Base-by-base conservation (phyloP, 495 filamentous ascomycete genomes). In the Friedmanniomyces endolithicus region DNA sequence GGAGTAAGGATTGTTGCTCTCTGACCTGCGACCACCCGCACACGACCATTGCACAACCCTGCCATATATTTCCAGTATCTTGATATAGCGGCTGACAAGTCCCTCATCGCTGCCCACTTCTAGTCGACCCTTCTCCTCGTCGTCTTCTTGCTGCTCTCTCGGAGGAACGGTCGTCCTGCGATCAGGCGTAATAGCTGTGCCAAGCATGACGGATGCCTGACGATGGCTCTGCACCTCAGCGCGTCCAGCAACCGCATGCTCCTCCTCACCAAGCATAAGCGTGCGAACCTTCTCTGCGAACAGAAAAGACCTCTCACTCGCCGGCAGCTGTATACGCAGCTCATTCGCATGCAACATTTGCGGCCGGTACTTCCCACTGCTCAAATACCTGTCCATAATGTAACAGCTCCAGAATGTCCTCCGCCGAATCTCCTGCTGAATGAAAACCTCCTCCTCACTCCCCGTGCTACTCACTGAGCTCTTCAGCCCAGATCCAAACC, bases 361-460 rank as follows among this genome's bases (percentile, higher is more conserved):
- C 1, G 82, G 80, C 8, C 86, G 76, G 56, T 83, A 81, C 61
- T 86, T 84, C 23, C 87, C 87, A 61, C 82, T 86, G 50, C 83
- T 81, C 31, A 92, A 68, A 63, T 85, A 84, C 14, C 87, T 78
- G 64, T 95, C 88, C 56, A 94, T 75, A 50, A 90, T 81, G 60
- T 90, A 86, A 57, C 86, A 87, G 52, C 86, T 86, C 76, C 86
- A 95, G 65, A 90, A 88, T 4, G 87, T 90, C 24, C 88, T 81
- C 33, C 88, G 78, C 62, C 80, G 77, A 16, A 88, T 79, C 68
- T 94, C 88, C 61, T 83, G 83, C 8, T 82, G 73, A 35, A 87
- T 82, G 34, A 83, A 73, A 34, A 77, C 71, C 46, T 85, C 77
- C 6, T 75, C 56, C 11, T 66, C 68, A 24, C 60, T 40, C 43